Base-by-base conservation (phyloP, 75 land plant species). In the Cunninghamia lanceolata region DNA sequence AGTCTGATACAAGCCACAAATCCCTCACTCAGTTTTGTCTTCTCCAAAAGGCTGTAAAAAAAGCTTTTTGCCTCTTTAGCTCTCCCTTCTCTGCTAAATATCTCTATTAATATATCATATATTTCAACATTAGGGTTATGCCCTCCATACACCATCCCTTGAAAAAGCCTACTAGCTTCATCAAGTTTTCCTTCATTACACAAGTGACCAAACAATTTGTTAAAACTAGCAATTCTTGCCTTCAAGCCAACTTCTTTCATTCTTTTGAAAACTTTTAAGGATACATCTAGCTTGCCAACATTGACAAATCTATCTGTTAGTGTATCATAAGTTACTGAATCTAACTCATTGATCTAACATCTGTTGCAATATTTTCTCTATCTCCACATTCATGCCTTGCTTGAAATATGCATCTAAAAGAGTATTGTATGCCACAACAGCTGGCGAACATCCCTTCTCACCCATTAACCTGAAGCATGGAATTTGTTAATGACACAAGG, bases 161-260 rank as follows among this genome's bases (percentile, higher is more conserved):
- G 17, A 25, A 85, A 84, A 42, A 90, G 28, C 68, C 81, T 74
- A 50, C 78, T 43, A 45, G 87, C 86, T 80, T 89, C 88, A 0
- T 89, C 90, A 73, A 86, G 38, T 53, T 86, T 89, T 9, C 88
- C 88, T 39, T 56, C 84, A 43, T 80, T 87, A 45, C 91, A 89
- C n/a, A 89, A 84, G 1, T 82, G 40, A 81, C 87, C 85, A 32
- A 89, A 81, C 32, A 86, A 34, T 68, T 73, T 74, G 45, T 86
- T 87, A 52, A 85, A 90, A 16, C 85, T 85, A 73, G 42, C 59
- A 53, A 82, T 84, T 78, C 85, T 83, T 46, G 91, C 87, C n/a
- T 56, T 43, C 63, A 86, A 90, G 32, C 89, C 83, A 71, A 14
- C 82, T 43, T 76, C 63, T 19, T 36, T 32, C 89, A 89, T 89